phyloP scores from a whole-genome alignment of 805 yeast species.

The Nakazawaea anatomiae region DNA sequence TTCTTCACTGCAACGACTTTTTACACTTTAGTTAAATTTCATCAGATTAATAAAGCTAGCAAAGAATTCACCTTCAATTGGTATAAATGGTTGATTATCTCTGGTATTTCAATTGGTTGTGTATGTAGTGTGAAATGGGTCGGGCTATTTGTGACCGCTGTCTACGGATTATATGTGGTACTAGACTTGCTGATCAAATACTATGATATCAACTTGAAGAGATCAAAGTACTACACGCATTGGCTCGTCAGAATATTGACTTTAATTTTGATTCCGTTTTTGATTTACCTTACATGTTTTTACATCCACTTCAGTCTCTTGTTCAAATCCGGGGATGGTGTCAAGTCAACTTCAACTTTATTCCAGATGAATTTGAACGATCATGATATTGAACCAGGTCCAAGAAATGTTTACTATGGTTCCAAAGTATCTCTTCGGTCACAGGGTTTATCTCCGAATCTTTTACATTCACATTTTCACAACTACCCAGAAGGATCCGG shows the following conservation, averaged over 20 bases:
- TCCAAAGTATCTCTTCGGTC: slow-evolving; percentile 56
- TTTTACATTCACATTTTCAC: slow-evolving; percentile 85
- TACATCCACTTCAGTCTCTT: slow-evolving; percentile 75
- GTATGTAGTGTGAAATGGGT: slow-evolving; percentile 87
- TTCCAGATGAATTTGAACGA: slow-evolving; percentile 76
- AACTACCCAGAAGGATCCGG: slow-evolving; percentile 85
- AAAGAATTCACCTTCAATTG: slow-evolving; percentile 35
- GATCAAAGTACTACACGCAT: slow-evolving; percentile 42
- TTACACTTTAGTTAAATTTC: slow-evolving; percentile 50
- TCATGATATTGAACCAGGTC: slow-evolving; percentile 52
- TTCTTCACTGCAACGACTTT: slow-evolving; percentile 73
- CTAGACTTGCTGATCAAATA: slow-evolving; percentile 45
- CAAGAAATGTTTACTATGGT: slow-evolving; percentile 61
- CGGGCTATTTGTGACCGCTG: slow-evolving; percentile 60
- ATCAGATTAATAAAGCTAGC: slow-evolving; percentile 33
- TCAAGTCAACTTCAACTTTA: slow-evolving; percentile 59
- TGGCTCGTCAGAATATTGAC: slow-evolving; percentile 67
- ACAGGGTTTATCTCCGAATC: slow-evolving; percentile 66
- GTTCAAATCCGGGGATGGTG: slow-evolving; percentile 80
- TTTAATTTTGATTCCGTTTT: slow-evolving; percentile 66
- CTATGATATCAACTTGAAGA: slow-evolving; percentile 26
- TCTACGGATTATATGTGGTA: slow-evolving; percentile 54
- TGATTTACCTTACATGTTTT: slow-evolving; percentile 68
- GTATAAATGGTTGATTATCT: slow-evolving; percentile 47
- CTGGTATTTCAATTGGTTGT: slow-evolving; percentile 73